Evolutionary conservation across 1,139 yeast genomes (phyloP).

Genomic region (Saccharomyces pastorianus): DNA sequence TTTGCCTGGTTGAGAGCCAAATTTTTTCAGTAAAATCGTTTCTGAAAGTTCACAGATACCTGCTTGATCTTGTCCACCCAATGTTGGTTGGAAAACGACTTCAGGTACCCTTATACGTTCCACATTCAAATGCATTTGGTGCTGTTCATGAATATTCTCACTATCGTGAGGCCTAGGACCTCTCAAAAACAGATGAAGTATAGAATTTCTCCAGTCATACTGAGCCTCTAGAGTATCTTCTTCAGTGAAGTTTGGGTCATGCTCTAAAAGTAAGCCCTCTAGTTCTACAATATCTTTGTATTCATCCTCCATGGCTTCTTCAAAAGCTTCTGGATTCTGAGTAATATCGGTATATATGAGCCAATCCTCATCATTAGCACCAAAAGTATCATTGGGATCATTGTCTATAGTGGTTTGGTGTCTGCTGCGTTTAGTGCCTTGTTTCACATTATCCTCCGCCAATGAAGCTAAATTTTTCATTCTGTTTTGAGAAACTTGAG

Average conservation of each 20-base stretch:
- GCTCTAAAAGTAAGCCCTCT: slow-evolving; percentile 67
- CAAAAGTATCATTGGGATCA: slow-evolving; percentile 90
- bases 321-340: slow-evolving; percentile 51
- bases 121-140: slow-evolving; percentile 81
- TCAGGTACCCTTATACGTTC: slow-evolving; percentile 93
- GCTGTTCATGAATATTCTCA: slow-evolving; percentile 60
- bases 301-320: slow-evolving; percentile 67
- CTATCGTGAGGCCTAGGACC: slow-evolving; percentile 76
- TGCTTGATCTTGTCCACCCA: slow-evolving; percentile 94
- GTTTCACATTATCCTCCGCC: slow-evolving; percentile 58
- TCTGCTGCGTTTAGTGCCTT: slow-evolving; percentile 41
- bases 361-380: slow-evolving; percentile 97
- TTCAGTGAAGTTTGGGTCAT: slow-evolving; percentile 76
- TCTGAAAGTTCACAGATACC: slow-evolving; percentile 74
- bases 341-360: slow-evolving; percentile 79
- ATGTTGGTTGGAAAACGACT: slow-evolving; percentile 83
- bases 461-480: slow-evolving; percentile 87
- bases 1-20: slow-evolving; percentile 46
- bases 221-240: slow-evolving; percentile 81
- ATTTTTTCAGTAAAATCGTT: slow-evolving; percentile 54
- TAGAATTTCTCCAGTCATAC: slow-evolving; percentile 77
- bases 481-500: slow-evolving; percentile 83
- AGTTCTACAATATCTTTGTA: slow-evolving; percentile 51
- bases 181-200: slow-evolving; percentile 73
- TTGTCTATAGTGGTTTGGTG: slow-evolving; percentile 66